phyloP scores from a whole-genome alignment of 108 stramenopile species.

The Thalassiosira profunda region DNA sequence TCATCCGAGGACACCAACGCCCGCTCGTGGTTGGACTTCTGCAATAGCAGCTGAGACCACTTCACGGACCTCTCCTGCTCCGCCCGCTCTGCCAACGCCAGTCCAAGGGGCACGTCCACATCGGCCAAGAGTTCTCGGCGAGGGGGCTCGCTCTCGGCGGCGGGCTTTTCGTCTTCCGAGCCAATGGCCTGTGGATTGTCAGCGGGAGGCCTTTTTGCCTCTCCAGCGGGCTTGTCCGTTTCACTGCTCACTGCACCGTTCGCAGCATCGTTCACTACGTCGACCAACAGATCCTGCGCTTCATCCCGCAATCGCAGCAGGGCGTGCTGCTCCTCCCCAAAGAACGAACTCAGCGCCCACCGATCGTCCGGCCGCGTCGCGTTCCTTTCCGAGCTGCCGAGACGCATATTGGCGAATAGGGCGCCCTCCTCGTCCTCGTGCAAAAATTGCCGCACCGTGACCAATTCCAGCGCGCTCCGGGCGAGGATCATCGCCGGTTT shows the following conservation, averaged over 20 bases:
- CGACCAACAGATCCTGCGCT: constrained; percentile 1
- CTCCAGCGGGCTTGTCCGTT: neutral
- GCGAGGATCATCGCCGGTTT: constrained; percentile 62
- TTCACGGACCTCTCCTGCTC: constrained; percentile 60
- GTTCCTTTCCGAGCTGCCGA: neutral
- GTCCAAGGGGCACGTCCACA: constrained; percentile 23
- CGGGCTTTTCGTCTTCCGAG: constrained; percentile 2
- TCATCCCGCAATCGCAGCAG: constrained; percentile 10
- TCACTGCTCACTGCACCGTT: neutral
- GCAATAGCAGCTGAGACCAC: constrained; percentile 54
- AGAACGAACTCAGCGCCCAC: constrained; percentile 41
- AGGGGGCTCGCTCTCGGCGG: neutral
- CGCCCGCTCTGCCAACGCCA: constrained; percentile 57
- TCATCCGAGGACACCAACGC: constrained; percentile 46
- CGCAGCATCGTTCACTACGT: neutral
- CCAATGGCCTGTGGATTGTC: neutral
- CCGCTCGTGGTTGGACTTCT: constrained; percentile 42
- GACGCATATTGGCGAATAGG: constrained; percentile 36
- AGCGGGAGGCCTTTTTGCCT: too few relatives aligned
- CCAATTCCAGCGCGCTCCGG: constrained; percentile 69
- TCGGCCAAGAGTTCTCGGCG: neutral
- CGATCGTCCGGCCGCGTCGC: neutral
- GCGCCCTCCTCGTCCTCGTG: constrained; percentile 49
- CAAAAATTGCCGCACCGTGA: constrained; percentile 43
- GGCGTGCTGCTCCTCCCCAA: constrained; percentile 20